Evolutionary conservation across 495 filamentous ascomycete species (phyloP).

Genomic region (Xylaria curta): DNA sequence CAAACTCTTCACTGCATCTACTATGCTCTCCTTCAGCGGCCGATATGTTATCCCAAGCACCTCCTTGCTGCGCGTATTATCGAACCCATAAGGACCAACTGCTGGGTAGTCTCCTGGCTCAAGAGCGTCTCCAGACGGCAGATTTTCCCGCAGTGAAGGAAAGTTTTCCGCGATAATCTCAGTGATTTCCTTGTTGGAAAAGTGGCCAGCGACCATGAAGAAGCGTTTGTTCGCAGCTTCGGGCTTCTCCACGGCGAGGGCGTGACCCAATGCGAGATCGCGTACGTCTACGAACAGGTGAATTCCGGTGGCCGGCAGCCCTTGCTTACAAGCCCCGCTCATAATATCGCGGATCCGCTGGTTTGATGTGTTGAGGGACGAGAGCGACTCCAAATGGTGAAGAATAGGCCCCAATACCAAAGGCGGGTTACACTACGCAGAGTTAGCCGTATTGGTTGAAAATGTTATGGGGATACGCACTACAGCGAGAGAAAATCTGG

Average conservation of each 20-base stretch:
- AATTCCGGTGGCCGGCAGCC: conserved; percentile 59
- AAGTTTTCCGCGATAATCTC: conserved; percentile 69
- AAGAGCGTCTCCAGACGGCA: conserved; percentile 59
- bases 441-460: not conserved
- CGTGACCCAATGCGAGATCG: conserved; percentile 74
- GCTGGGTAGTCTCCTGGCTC: conserved; percentile 36
- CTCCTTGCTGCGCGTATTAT: conserved; percentile 61
- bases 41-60: conserved; percentile 66
- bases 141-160: conserved; percentile 65
- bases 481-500: conserved; percentile 72
- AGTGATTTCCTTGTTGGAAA: conserved; percentile 68
- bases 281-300: conserved; percentile 73
- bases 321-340: conserved; percentile 65
- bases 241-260: conserved; percentile 70
- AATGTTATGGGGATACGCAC: conserved; percentile 39
- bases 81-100: conserved; percentile 31
- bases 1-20: conserved; percentile 53
- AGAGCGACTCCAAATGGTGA: conserved; percentile 22
- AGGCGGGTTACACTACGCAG: conserved; percentile 57
- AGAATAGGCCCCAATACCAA: conserved; percentile 76
- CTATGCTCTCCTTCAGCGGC: conserved; percentile 60
- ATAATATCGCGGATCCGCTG: conserved; percentile 41
- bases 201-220: conserved; percentile 68
- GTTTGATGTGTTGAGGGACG: conserved; percentile 11
- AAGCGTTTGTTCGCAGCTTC: conserved; percentile 75